Base-by-base conservation (phyloP, 169 alveolate genomes). In the Ophryocystis elektroscirrha region DNA sequence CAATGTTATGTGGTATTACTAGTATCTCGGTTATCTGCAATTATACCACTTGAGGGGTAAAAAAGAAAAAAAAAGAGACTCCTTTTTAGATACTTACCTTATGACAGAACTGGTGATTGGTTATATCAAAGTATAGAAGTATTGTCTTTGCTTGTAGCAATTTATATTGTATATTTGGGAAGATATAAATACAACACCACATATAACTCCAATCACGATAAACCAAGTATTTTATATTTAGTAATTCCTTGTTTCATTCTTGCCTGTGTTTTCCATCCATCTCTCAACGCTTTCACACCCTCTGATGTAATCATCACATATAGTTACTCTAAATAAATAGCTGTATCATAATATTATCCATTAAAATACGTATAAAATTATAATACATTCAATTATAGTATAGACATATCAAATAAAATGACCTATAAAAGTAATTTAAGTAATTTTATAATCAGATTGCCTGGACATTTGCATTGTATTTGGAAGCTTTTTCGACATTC, bases 81-180 rank as follows among this genome's bases (percentile, higher is more conserved):
- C 5, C 12, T 27, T 28, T 42, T 15, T 63, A 73, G 82, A 41
- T 74, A 81, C 48, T 56, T 84, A 15, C 94, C 94, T 12, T 76
- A 83, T 35, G 94, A 84, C 47, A 50, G 85, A n/a, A 67, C 84
- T 26, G 94, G 94, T 4, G 94, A 84, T 50, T 84, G 90, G 87
- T 64, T 84, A 26, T 84, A 84, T 59, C 94, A 82, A 53, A 46
- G 74, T 15, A 65, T 81, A 23, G 94, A 84, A 71, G 76, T 83
- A 3, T 38, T 76, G 41, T 70, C 80, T 25, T 56, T 83, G 39
- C 57, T 59, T 30, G 67, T 74, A 36, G 74, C 85, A 18, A 79
- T 77, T 26, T 63, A 75, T 25, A 61, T 82, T 4, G 87, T 72
- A 16, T 82, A 70, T 54, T 26, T 75, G 49, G 77, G 93, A 44